Evolutionary conservation across 768 basidiomycete species (phyloP).

Genomic region (Mycena crocata): DNA sequence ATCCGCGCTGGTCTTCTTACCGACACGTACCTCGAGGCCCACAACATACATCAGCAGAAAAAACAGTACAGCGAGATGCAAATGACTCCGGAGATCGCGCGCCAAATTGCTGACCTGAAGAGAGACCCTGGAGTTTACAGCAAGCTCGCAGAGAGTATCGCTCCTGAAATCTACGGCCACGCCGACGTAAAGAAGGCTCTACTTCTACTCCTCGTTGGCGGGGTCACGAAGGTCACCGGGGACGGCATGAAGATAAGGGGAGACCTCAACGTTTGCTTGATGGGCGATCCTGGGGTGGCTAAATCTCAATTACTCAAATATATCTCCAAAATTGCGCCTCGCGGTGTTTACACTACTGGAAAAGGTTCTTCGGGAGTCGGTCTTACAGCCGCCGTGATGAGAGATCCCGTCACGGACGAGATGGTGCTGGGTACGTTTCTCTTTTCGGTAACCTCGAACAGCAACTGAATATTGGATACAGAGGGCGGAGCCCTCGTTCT

Average conservation of each 20-base stretch:
- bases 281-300: conserved; percentile 99
- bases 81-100: conserved; percentile 84
- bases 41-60: conserved; percentile 93
- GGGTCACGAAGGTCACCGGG: conserved; percentile 93
- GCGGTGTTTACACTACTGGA: conserved; percentile 98
- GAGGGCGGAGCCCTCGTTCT: conserved; percentile 99
- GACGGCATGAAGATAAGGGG: conserved; percentile 99
- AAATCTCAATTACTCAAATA: conserved; percentile 98
- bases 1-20: conserved; percentile 96
- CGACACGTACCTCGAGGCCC: conserved; percentile 95
- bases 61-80: conserved; percentile 98
- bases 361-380: conserved; percentile 99
- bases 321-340: conserved; percentile 97
- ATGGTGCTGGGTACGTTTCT: conserved; percentile 91
- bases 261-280: conserved; percentile 96
- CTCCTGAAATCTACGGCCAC: conserved; percentile 99
- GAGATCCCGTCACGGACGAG: conserved; percentile 98
- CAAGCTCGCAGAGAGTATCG: conserved; percentile 92
- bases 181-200: conserved; percentile 97
- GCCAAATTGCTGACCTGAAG: conserved; percentile 73
- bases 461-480: conserved; percentile 45
- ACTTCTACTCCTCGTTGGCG: conserved; percentile 91
- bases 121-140: conserved; percentile 85
- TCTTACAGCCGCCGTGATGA: conserved; percentile 98
- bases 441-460: neutral